Conservation (phyloP, 164 flowering plant genomes). For the Aristolochia californica region DNA sequence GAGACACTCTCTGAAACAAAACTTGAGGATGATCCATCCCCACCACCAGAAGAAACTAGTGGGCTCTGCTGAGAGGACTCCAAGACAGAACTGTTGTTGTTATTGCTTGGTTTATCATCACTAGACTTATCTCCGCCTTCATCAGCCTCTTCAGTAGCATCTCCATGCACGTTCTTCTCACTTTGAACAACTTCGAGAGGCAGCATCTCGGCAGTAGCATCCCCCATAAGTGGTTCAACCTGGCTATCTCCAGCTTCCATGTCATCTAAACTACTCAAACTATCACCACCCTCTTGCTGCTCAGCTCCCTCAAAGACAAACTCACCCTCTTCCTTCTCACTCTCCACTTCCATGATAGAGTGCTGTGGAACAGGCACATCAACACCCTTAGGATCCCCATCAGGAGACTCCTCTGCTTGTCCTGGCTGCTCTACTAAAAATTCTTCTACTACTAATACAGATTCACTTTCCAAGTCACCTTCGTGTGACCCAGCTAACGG, state of each 20-base stretch:
- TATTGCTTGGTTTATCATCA: conserved; percentile 26
- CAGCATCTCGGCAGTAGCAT: conserved; percentile 25
- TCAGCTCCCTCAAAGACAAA: conserved; percentile 39
- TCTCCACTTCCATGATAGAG: conserved; percentile 23
- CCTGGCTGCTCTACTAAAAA: conserved; percentile 18
- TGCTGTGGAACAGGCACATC: conserved; percentile 32
- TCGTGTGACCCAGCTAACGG: conserved; percentile 15
- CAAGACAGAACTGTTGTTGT: conserved; percentile 15
- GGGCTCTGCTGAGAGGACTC: conserved; percentile 16
- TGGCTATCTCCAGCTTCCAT: conserved; percentile 32
- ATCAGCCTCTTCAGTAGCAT: conserved; percentile 24
- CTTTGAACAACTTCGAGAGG: conserved; percentile 18
- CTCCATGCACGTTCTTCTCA: conserved; percentile 36
- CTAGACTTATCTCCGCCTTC: conserved; percentile 36
- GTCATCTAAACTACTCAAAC: conserved; percentile 13
- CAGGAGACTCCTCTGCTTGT: conserved; percentile 23
- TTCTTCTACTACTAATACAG: conserved; percentile 19
- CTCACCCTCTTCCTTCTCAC: conserved; percentile 85
- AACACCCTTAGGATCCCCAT: conserved; percentile 26
- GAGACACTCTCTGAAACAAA: conserved; percentile 11
- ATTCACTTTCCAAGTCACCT: conserved; percentile 28
- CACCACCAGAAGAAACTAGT: conserved; percentile 15
- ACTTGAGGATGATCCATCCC: conserved; percentile 20
- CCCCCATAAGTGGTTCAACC: conserved; percentile 23
- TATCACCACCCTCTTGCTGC: conserved; percentile 25